These are phyloP conservation scores for Claviceps purpurea DNA, from an alignment of 2,329 filamentous ascomycete species.

Conservation along the genomic window DNA sequence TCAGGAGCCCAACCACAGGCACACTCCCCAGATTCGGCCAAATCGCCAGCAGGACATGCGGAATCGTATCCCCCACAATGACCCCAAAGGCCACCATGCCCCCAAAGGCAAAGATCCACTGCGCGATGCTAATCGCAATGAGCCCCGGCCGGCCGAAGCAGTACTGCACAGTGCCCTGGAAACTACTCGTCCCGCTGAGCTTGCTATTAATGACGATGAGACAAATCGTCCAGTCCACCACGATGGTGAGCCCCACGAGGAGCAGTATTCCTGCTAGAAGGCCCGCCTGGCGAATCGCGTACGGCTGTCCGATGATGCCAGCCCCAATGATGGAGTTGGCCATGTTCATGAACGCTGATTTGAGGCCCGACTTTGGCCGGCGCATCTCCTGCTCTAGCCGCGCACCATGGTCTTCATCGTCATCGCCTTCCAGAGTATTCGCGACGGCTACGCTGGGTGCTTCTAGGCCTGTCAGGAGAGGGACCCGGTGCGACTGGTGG, in stretches of 20 bases:
- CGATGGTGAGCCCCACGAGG: constrained; percentile 64
- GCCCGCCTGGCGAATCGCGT: constrained; percentile 88
- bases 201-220: constrained; percentile 97
- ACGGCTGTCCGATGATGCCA: constrained; percentile 73
- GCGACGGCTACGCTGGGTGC: constrained; percentile 63
- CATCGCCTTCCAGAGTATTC: constrained; percentile 31
- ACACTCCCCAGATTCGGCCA: constrained; percentile 63
- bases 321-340: constrained; percentile 91
- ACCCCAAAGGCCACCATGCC: constrained; percentile 98
- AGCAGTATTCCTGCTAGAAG: constrained; percentile 68
- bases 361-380: constrained; percentile 72
- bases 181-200: constrained; percentile 82
- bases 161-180: constrained; percentile 89
- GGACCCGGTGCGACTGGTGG: constrained; percentile 41
- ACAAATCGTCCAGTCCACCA: constrained; percentile 94
- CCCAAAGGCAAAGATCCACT: constrained; percentile 97
- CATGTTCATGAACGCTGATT: constrained; percentile 98
- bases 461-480: constrained; percentile 71
- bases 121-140: constrained; percentile 76
- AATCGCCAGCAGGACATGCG: constrained; percentile 70
- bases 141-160: constrained; percentile 85
- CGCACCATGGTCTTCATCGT: constrained; percentile 22
- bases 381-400: constrained; percentile 40
- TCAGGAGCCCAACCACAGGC: constrained; percentile 69
- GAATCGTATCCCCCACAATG: constrained; percentile 93